Conservation (phyloP, 108 stramenopile species). For the Cyclotella atomus region DNA sequence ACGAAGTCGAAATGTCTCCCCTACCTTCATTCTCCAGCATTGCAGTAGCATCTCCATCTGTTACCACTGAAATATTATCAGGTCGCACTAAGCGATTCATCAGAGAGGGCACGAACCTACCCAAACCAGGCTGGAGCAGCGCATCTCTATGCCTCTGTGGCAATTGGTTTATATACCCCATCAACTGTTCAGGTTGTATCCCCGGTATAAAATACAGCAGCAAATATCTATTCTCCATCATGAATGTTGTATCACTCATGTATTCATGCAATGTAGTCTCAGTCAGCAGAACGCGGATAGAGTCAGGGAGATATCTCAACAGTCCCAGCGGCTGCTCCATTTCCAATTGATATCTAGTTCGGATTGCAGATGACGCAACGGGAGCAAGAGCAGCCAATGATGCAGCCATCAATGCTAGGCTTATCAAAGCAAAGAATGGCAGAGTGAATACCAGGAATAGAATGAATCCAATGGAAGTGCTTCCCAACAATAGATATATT, state of each 20-base stretch:
- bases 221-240: conserved; percentile 59
- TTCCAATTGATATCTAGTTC: conserved; percentile 38
- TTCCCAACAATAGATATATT: conserved; percentile 29
- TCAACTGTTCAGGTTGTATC: conserved; percentile 57
- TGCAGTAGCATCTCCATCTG: conserved; percentile 29
- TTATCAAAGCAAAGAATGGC: conserved; percentile 40
- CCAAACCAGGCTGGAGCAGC: conserved; percentile 58
- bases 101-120: conserved; percentile 52
- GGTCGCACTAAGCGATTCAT: conserved; percentile 37
- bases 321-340: conserved; percentile 43
- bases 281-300: conserved; percentile 48
- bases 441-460: conserved; percentile 46
- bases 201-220: conserved; percentile 82
- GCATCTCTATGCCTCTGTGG: conserved; percentile 61
- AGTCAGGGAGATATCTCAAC: conserved; percentile 56
- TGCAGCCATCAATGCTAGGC: conserved; percentile 24
- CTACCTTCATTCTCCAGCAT: conserved; percentile 23
- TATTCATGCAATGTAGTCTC: conserved; percentile 70
- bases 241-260: conserved; percentile 56
- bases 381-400: conserved; percentile 41
- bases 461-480: conserved; percentile 27
- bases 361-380: conserved; percentile 26
- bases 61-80: conserved; percentile 8
- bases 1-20: conserved; percentile 43
- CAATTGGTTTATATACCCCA: conserved; percentile 64